A percentile compares a stretch with the other conserved stretches of the same genome.
These are phyloP conservation scores for Nakazawaea wyomingensis DNA, from an alignment of 805 yeast species.

Conservation along the genomic window DNA sequence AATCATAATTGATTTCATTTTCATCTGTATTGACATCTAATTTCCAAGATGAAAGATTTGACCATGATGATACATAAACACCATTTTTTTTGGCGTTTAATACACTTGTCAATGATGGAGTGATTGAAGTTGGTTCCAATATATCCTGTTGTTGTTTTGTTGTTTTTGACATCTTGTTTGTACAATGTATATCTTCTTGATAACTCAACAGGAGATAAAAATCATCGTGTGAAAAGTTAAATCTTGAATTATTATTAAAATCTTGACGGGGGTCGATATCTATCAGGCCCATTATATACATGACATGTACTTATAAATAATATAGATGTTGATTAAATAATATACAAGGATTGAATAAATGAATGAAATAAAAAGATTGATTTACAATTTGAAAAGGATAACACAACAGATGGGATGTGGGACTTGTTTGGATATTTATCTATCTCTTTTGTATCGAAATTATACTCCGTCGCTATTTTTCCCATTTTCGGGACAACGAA, in stretches of 20 bases:
- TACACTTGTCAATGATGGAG: constrained; percentile 13
- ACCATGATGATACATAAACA: neutral
- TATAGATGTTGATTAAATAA: too few species aligned
- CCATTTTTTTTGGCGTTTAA: constrained; percentile 12
- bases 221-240: constrained; percentile 1
- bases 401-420: too few species aligned
- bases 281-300: neutral
- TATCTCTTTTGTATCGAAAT: too few species aligned
- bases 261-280: too few species aligned
- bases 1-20: neutral
- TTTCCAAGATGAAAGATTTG: neutral
- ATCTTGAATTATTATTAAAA: neutral
- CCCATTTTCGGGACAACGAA: neutral
- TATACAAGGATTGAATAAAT: too few species aligned
- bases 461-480: neutral
- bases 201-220: constrained; percentile 6
- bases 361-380: too few species aligned
- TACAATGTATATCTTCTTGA: too few species aligned
- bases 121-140: neutral
- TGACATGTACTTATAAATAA: too few species aligned
- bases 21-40: neutral
- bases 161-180: too few species aligned
- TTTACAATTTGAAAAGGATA: too few species aligned
- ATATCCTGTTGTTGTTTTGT: neutral
- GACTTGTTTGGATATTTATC: too few species aligned